Base-by-base conservation (phyloP, 2,329 filamentous ascomycete species). In the Capronia epimyces region DNA sequence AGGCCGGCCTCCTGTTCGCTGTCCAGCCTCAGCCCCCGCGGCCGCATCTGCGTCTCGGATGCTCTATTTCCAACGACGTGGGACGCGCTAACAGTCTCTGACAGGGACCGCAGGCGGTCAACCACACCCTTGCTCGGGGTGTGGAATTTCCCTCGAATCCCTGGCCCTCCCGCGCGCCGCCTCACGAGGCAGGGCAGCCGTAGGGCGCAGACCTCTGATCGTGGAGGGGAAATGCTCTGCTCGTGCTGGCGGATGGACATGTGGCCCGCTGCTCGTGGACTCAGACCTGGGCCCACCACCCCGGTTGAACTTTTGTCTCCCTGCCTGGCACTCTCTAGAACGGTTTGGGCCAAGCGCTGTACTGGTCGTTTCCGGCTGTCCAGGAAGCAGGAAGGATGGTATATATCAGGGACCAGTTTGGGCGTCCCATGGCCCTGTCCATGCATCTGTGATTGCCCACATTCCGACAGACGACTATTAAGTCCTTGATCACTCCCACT, bases 221-320 rank as follows among this genome's bases (percentile, higher is more conserved):
- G 45, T 46, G 46, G 29, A 46, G 47, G 39, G 46, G 29, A 47
- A 42, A 24, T 25, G 12, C 39, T 24, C 39, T 42, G 39, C 39
- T 15, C 25, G 39, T 20, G 34, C 34, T 37, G 34, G 34, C 18
- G 34, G 15, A 25, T 46, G 49, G 43, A 48, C 50, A 48, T 49
- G 45, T 52, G 50, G 44, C 46, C 52, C 39, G 20, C 25, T 29
- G 37, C 41, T 42, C 34, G 27, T 44, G 44, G 43, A 22, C 24
- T 42, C 39, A 21, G 5, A 39, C 7, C 8, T 39, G 13, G 16
- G 15, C 5, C 13, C 21, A 12, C 4, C 12, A 42, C 55, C 55
- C 49, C 52, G 55, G 48, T 52, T 55, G 52, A 49, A 52, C 55
- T 57, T 57, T 57, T 57, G 55, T 36, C 37, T 50, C 29, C 49